Evolutionary conservation across 441 rosid species (phyloP), one percentile per base, ranked within the genome.

Genomic region (Pelargonium myrrhifolium): DNA sequence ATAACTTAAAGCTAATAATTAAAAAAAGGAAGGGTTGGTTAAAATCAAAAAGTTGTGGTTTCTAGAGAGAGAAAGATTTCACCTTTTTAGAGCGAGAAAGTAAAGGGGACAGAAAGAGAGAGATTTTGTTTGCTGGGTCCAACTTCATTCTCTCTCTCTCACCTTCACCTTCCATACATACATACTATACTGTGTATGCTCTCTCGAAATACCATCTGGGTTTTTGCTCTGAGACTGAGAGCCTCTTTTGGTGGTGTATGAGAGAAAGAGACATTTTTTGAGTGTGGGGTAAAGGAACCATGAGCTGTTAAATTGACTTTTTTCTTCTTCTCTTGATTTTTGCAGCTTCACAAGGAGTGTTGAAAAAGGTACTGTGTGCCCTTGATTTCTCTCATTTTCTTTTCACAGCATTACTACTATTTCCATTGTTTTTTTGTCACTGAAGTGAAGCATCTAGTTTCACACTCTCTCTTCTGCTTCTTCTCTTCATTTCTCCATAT

Each of bases 401-500:
- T 53, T 53, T 53, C 59, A 6, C 58, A 14, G 22, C 17, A 17
- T 53, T 53, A 53, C 59, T 53, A 18, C 59, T 43, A 43, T 53
- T 21, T 53, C 59, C 59, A 53, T 51, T 51, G 8, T 51, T 51
- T 51, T 18, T 51, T 1, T n/a, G 31, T 28, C 58, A 51, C 58
- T 51, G 58, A 15, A 17, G 21, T 51, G 9, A 51, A 53, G 3
- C 59, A 53, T 53, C 10, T 17, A 17, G 21, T 51, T 15, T 51
- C 18, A 51, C 58, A 51, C 21, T 64, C 65, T 63, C 37, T 58
- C 40, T 11, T 37, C 37, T 24, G 9, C 11, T 70, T 20, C 56
- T 49, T 53, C 64, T 51, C 56, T 49, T 61, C 69, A 28, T 53
- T 64, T 51, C 58, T 35, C 35, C 35, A n/a, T 62, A 39, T 63